Evolutionary conservation across 176 grass and related monocot genomes (phyloP).

Genomic region (Ensete glaucum): DNA sequence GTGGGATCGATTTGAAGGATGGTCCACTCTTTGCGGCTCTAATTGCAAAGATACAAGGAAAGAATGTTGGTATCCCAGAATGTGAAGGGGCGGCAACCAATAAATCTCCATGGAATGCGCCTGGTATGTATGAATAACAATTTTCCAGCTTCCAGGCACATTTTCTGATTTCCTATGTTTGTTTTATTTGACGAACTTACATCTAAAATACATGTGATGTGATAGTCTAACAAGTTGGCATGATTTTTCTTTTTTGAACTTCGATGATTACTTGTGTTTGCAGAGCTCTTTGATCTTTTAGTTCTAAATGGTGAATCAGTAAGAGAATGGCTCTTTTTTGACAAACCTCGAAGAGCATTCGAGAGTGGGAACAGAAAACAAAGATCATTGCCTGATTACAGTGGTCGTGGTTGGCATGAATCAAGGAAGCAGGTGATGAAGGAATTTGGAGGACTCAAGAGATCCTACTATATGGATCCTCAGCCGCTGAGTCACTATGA

Average conservation of each 20-base stretch:
- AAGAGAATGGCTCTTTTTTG: slow-evolving; percentile 11
- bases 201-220: not conserved
- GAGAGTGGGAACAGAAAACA: slow-evolving; percentile 13
- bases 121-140: not conserved
- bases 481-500: slow-evolving; percentile 1
- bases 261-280: not conserved
- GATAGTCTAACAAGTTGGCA: not conserved
- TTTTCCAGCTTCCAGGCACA: not conserved
- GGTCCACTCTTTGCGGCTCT: slow-evolving; percentile 5
- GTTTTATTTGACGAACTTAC: too few relatives aligned
- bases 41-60: slow-evolving; percentile 8
- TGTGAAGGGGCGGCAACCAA: slow-evolving; percentile 5
- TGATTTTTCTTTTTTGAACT: not conserved
- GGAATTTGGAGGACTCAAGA: slow-evolving; percentile 10
- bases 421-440: slow-evolving; percentile 11
- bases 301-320: slow-evolving; percentile 3
- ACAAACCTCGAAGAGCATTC: slow-evolving; percentile 10
- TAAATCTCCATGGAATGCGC: slow-evolving; percentile 9
- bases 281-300: slow-evolving; percentile 8
- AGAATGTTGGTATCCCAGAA: slow-evolving; percentile 12
- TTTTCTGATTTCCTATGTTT: too few relatives aligned
- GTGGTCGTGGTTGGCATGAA: slow-evolving; percentile 10
- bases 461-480: slow-evolving; percentile 11
- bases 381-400: slow-evolving; percentile 5
- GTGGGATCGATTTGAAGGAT: slow-evolving; percentile 6